A percentile compares a stretch with the other conserved stretches of the same genome.
Conservation (phyloP, 257 asterid species). For the Salvia splendens region DNA sequence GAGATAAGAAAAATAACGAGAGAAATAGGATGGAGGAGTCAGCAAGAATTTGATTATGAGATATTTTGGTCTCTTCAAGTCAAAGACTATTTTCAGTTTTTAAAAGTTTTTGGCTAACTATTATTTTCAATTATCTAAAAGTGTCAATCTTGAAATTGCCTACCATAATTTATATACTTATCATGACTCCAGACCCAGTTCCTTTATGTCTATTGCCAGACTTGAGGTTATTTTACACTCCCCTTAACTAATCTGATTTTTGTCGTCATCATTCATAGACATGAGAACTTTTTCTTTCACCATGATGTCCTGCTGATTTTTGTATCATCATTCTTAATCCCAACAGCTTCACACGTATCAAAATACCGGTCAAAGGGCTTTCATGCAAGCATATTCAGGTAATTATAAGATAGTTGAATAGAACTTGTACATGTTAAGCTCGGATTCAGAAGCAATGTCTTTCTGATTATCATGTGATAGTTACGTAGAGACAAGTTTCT, state of each 20-base stretch:
- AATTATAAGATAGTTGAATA: conserved; percentile 1
- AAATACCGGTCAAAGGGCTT: conserved; percentile 84
- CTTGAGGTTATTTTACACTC: conserved; percentile 11
- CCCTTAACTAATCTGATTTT: conserved; percentile 11
- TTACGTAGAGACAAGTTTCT: no score
- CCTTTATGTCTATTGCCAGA: conserved; percentile 9
- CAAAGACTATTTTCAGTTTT: no score
- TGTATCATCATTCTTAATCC: conserved; percentile 7
- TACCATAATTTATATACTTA: background rate
- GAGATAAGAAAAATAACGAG: no score
- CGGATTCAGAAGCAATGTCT: no score
- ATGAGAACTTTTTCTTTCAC: conserved; percentile 14
- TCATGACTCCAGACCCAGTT: conserved; percentile 23
- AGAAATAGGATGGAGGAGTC: no score
- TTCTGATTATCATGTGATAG: no score
- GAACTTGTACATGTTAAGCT: no score
- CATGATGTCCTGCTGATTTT: conserved; percentile 29
- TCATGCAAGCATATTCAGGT: conserved; percentile 95
- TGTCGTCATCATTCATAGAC: conserved; percentile 22
- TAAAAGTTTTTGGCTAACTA: no score
- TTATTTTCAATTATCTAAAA: no score
- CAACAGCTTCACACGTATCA: conserved; percentile 73
- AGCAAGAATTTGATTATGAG: no score
- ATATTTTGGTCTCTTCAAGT: no score
- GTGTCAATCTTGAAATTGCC: no score